These are phyloP conservation scores for Jamesozyma piceae DNA, from an alignment of 805 yeast species.

Conservation along the genomic window DNA sequence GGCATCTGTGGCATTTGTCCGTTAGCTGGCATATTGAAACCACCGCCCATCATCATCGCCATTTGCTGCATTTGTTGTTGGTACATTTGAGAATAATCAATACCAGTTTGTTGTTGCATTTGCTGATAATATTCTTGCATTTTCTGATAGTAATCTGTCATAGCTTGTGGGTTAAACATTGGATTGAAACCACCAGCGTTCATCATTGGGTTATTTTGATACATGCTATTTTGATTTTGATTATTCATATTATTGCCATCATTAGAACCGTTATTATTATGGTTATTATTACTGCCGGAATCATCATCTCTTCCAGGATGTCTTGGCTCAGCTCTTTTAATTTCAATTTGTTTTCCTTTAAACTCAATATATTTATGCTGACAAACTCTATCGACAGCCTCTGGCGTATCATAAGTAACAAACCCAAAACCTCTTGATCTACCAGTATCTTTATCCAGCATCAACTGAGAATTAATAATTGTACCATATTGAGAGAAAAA, in stretches of 20 bases:
- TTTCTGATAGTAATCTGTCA: constrained; percentile 56
- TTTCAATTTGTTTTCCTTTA: constrained; percentile 80
- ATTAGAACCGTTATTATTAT: constrained; percentile 8
- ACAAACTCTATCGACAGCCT: constrained; percentile 84
- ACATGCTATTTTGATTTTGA: constrained; percentile 21
- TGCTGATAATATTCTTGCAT: constrained; percentile 44
- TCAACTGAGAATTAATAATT: constrained; percentile 89
- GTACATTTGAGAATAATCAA: constrained; percentile 29
- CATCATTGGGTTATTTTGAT: constrained; percentile 26
- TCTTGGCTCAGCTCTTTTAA: constrained; percentile 77
- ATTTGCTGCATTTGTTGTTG: constrained; percentile 32
- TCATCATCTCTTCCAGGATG: constrained; percentile 43
- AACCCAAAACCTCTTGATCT: constrained; percentile 96
- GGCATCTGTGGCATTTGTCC: constrained; percentile 1
- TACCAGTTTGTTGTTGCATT: constrained; percentile 30
- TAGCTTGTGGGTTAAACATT: constrained; percentile 42
- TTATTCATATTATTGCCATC: constrained; percentile 12
- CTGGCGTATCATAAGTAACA: constrained; percentile 89
- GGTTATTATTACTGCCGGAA: constrained; percentile 8
- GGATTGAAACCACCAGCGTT: constrained; percentile 27
- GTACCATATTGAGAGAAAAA: constrained; percentile 83
- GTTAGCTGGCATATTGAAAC: constrained; percentile 13
- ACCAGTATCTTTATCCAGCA: constrained; percentile 96
- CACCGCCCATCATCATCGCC: constrained; percentile 20
- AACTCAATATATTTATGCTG: constrained; percentile 72